Evolutionary conservation across 768 basidiomycete genomes (phyloP).

Genomic region (Lentinus tigrinus): DNA sequence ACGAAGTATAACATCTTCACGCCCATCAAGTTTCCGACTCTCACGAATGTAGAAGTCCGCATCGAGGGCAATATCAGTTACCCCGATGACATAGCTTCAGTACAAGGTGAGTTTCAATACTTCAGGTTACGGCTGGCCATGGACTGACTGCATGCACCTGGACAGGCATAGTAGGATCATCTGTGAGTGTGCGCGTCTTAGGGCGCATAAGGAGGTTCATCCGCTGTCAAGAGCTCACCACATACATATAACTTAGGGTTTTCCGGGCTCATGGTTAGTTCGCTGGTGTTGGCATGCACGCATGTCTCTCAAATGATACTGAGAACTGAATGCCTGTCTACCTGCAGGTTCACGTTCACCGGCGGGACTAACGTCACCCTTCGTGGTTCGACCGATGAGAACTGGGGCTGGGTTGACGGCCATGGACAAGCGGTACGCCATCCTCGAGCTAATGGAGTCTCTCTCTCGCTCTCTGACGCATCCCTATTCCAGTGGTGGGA

Average conservation of each 20-base stretch:
- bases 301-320: background rate
- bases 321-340: background rate
- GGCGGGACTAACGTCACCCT: slow-evolving; percentile 61
- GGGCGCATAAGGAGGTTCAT: too few species aligned
- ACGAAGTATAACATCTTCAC: slow-evolving; percentile 62
- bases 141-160: background rate
- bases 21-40: slow-evolving; percentile 51
- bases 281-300: background rate
- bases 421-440: slow-evolving; percentile 45
- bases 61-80: slow-evolving; percentile 61
- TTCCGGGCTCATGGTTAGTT: slow-evolving; percentile 44
- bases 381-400: slow-evolving; percentile 49
- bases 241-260: slow-evolving; percentile 36
- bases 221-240: too few species aligned
- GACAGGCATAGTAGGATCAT: slow-evolving; percentile 35
- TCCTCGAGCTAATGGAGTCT: background rate
- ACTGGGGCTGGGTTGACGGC: slow-evolving; percentile 66
- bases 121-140: too few species aligned
- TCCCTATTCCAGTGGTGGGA: slow-evolving; percentile 54
- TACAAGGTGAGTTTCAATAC: slow-evolving; percentile 40
- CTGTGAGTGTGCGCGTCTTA: slow-evolving; percentile 32
- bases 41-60: slow-evolving; percentile 56
- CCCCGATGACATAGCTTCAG: slow-evolving; percentile 47
- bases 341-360: slow-evolving; percentile 49
- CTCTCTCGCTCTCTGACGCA: background rate